Evolutionary conservation across 192 early-diverging fungal genomes (phyloP).

Genomic region (Coemansia aciculifera): DNA sequence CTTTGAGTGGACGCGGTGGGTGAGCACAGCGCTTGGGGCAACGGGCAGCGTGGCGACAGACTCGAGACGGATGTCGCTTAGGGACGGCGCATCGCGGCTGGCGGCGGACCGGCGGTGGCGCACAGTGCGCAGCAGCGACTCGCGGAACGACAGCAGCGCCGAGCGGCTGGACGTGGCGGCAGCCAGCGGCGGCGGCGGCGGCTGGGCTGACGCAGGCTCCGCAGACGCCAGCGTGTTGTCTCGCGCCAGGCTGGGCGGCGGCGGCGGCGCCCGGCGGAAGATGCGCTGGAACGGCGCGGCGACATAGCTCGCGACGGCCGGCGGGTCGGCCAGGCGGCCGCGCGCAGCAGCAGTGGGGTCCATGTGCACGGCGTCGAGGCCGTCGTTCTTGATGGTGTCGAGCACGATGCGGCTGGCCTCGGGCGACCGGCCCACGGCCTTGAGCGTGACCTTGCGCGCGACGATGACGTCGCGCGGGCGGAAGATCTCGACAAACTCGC

Average conservation of each 20-base stretch:
- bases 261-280: constrained; percentile 14
- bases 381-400: constrained; percentile 57
- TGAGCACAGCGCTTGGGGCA: neutral
- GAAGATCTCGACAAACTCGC: constrained; percentile 73
- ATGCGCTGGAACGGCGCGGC: constrained; percentile 52
- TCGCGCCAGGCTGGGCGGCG: neutral
- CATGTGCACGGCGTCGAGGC: constrained; percentile 54
- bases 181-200: neutral
- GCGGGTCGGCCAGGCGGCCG: constrained; percentile 19
- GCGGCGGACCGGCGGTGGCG: neutral
- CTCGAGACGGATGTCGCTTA: constrained; percentile 21
- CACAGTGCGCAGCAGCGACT: constrained; percentile 6
- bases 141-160: constrained; percentile 3
- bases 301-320: constrained; percentile 38
- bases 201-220: neutral
- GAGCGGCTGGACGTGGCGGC: constrained; percentile 1
- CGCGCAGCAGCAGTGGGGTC: constrained; percentile 42
- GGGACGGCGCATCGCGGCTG: constrained; percentile 5
- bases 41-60: neutral
- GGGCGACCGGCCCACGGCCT: constrained; percentile 60
- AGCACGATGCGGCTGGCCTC: constrained; percentile 59
- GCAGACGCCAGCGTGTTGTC: neutral
- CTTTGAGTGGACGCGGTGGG: constrained; percentile 21
- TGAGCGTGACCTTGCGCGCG: constrained; percentile 65
- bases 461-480: constrained; percentile 61